A percentile compares a stretch with the other conserved stretches of the same genome.
These are phyloP conservation scores for Parascedosporium putredinis DNA, from an alignment of 2,329 filamentous ascomycete genomes.

Conservation along the genomic window DNA sequence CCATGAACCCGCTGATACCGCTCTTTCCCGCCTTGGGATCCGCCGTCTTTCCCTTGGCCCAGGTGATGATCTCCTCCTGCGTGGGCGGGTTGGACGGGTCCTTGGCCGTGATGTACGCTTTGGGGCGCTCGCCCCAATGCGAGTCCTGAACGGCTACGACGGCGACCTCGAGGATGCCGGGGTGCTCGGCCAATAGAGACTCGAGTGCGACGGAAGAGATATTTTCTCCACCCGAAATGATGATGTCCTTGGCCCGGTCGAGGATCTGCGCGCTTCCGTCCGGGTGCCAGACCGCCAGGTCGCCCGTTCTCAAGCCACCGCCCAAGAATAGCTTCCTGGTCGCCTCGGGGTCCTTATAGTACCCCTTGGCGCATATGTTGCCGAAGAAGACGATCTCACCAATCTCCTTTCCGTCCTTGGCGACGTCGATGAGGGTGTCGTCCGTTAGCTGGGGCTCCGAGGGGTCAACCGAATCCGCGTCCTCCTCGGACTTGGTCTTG, in stretches of 20 bases:
- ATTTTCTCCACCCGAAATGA: conserved; percentile 95
- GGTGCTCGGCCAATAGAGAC: conserved; percentile 78
- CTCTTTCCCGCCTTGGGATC: conserved; percentile 40
- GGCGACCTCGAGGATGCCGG: conserved; percentile 80
- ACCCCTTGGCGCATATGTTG: conserved; percentile 86
- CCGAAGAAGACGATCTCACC: conserved; percentile 67
- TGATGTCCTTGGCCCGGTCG: conserved; percentile 94
- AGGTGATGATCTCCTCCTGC: conserved; percentile 62
- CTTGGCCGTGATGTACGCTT: conserved; percentile 81
- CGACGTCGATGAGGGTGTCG: conserved; percentile 30
- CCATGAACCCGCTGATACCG: conserved; percentile 85
- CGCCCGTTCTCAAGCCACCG: conserved; percentile 78
- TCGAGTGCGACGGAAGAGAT: conserved; percentile 92
- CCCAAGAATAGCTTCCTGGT: conserved; percentile 81
- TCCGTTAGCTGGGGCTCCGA: background rate
- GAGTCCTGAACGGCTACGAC: conserved; percentile 80
- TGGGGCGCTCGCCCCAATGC: conserved; percentile 93
- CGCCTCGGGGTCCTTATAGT: conserved; percentile 81
- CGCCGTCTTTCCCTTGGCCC: conserved; percentile 52
- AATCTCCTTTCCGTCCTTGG: conserved; percentile 36
- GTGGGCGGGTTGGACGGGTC: conserved; percentile 27
- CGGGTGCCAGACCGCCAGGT: conserved; percentile 85
- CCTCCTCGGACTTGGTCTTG: conserved; percentile 63
- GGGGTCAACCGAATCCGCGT: conserved; percentile 18
- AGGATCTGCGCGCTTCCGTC: conserved; percentile 88